Evolutionary conservation across 768 basidiomycete species (phyloP).

Genomic region (Lentinus tigrinus): DNA sequence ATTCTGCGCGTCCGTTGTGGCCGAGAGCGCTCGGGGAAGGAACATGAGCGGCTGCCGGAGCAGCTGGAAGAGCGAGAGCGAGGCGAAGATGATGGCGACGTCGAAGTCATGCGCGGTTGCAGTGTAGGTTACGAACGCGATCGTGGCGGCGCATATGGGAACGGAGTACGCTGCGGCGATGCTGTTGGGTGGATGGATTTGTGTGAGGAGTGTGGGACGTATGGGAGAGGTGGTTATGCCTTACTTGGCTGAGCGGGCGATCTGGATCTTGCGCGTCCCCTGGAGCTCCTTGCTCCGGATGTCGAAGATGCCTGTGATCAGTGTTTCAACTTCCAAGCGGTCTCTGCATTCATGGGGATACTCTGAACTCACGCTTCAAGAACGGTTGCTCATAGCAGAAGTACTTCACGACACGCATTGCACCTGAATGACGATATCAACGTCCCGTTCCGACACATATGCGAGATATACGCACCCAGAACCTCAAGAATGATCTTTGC

Average conservation of each 20-base stretch:
- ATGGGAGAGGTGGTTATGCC: conserved; percentile 11
- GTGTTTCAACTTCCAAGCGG: neutral
- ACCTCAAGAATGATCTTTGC: conserved; percentile 67
- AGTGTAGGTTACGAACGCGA: conserved; percentile 68
- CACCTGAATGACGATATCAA: conserved; percentile 33
- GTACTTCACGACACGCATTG: conserved; percentile 75
- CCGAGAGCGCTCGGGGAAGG: conserved; percentile 59
- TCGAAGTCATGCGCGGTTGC: conserved; percentile 53
- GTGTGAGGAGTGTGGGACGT: conserved; percentile 12
- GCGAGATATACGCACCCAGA: conserved; percentile 38
- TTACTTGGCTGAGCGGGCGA: conserved; percentile 63
- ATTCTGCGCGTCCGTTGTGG: conserved; percentile 62
- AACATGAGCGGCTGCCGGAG: conserved; percentile 72
- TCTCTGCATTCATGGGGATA: neutral
- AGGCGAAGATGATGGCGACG: conserved; percentile 67
- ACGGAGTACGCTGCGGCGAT: conserved; percentile 56
- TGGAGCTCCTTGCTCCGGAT: conserved; percentile 54
- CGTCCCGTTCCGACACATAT: neutral
- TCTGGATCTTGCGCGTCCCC: conserved; percentile 55
- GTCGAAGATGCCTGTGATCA: conserved; percentile 46
- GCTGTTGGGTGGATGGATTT: no score
- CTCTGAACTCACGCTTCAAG: conserved; percentile 49
- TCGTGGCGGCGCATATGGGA: conserved; percentile 62
- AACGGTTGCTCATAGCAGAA: conserved; percentile 75
- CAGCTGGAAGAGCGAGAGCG: conserved; percentile 61